Percentiles rank a stretch among this genome's conserved stretches.
Conservation (phyloP, 1,284 basidiomycete genomes). For the Heterobasidion annosum region DNA sequence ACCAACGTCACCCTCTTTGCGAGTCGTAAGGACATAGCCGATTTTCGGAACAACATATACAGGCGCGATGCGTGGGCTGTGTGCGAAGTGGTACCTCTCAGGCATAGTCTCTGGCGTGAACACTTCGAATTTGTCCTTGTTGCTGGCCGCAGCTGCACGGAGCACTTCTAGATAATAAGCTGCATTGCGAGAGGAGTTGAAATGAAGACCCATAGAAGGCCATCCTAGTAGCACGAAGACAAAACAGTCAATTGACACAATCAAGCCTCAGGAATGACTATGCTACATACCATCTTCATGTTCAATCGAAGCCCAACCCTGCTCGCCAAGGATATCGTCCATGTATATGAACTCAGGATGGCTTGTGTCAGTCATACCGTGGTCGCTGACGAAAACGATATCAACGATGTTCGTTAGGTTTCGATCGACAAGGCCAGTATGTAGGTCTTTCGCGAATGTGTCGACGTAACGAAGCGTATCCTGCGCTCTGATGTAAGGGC, state of each 20-base stretch:
- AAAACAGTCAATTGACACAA: not conserved
- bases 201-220: conserved; percentile 80
- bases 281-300: conserved; percentile 58
- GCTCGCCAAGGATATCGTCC: conserved; percentile 73
- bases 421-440: conserved; percentile 52
- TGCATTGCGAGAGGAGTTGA: conserved; percentile 48
- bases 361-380: conserved; percentile 87
- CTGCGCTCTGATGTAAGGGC: conserved; percentile 23
- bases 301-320: conserved; percentile 52
- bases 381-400: conserved; percentile 86
- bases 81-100: conserved; percentile 64
- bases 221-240: conserved; percentile 38
- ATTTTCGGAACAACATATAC: conserved; percentile 79
- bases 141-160: conserved; percentile 34
- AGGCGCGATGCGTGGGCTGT: conserved; percentile 72
- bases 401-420: conserved; percentile 81
- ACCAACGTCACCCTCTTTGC: conserved; percentile 48
- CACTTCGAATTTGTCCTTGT: conserved; percentile 64
- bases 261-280: not conserved
- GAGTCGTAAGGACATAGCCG: conserved; percentile 65
- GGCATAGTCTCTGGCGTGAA: conserved; percentile 81
- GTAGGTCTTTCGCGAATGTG: conserved; percentile 63
- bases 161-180: conserved; percentile 48
- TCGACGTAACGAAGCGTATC: conserved; percentile 66
- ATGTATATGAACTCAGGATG: conserved; percentile 71